Conservation (phyloP, 2,329 filamentous ascomycete genomes). For the Thelonectria olida region DNA sequence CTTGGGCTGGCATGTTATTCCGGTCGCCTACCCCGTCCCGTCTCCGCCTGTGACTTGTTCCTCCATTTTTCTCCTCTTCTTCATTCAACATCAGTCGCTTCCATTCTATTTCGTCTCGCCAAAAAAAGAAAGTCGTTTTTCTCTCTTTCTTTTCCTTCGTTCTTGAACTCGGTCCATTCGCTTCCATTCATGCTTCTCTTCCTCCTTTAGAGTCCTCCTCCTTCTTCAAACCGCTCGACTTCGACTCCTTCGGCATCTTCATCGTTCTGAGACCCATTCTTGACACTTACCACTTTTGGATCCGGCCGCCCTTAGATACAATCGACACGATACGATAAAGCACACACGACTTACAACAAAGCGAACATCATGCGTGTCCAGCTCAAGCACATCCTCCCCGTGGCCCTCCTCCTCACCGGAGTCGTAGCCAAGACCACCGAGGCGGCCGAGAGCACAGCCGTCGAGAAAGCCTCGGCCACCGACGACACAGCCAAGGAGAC, state of each 20-base stretch:
- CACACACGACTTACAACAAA: not conserved
- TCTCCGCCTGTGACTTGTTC: slow-evolving; percentile 20
- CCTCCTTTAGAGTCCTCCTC: not conserved
- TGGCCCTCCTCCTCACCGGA: slow-evolving; percentile 35
- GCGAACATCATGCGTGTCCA: slow-evolving; percentile 38
- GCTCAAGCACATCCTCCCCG: slow-evolving; percentile 37
- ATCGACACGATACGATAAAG: not conserved
- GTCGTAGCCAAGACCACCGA: slow-evolving; percentile 30
- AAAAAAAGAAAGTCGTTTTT: slow-evolving; percentile 2
- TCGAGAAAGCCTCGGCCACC: slow-evolving; percentile 23
- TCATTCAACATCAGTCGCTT: slow-evolving; percentile 6
- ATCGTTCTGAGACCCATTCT: not conserved
- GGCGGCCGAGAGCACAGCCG: slow-evolving; percentile 21
- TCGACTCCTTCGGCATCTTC: not conserved
- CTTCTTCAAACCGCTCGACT: not conserved
- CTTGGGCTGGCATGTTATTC: too few relatives aligned
- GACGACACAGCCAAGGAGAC: slow-evolving; percentile 27
- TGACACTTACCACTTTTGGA: not conserved
- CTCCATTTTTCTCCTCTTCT: slow-evolving; percentile 6
- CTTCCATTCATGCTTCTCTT: not conserved
- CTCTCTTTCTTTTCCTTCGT: too few relatives aligned
- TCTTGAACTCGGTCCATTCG: slow-evolving; percentile 5
- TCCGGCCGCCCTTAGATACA: not conserved
- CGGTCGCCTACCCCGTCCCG: not conserved
- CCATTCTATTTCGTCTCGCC: not conserved